phyloP scores from a whole-genome alignment of 176 grass and related monocot species.

The Ampelocalamus luodianensis region DNA sequence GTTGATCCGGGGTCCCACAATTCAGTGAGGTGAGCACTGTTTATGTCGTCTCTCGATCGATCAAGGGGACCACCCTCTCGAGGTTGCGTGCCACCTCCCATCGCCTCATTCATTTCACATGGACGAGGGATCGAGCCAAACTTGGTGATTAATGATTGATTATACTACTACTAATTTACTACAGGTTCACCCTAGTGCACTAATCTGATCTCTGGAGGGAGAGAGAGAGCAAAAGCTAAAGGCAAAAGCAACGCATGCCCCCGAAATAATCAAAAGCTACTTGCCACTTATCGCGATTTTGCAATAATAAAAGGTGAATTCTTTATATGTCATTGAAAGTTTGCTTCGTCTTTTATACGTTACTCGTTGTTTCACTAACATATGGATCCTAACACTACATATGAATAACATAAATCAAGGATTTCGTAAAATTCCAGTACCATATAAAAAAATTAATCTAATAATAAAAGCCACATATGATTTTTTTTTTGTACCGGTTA shows the following conservation, averaged over 20 bases:
- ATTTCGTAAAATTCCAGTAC: too few relatives aligned
- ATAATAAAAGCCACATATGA: neutral
- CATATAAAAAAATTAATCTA: too few relatives aligned
- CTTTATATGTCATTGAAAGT: too few relatives aligned
- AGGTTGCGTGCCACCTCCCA: neutral
- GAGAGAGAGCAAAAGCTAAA: neutral
- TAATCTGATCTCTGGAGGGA: neutral
- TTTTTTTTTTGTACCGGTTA: neutral
- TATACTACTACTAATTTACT: neutral
- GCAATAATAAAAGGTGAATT: too few relatives aligned
- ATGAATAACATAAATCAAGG: too few relatives aligned
- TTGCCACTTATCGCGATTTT: neutral
- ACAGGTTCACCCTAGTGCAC: neutral
- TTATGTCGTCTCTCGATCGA: neutral
- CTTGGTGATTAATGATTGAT: neutral
- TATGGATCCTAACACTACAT: too few relatives aligned
- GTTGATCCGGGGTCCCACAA: neutral
- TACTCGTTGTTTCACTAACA: too few relatives aligned
- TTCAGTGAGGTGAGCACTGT: too few relatives aligned
- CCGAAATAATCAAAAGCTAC: neutral
- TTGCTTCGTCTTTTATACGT: too few relatives aligned
- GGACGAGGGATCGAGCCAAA: conserved; percentile 20
- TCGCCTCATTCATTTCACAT: conserved; percentile 27
- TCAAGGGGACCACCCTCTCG: neutral
- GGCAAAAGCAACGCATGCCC: neutral